Evolutionary conservation across 2,329 filamentous ascomycete species (phyloP), one percentile per base, ranked within the genome.

Genomic region (Beauveria sp.): DNA sequence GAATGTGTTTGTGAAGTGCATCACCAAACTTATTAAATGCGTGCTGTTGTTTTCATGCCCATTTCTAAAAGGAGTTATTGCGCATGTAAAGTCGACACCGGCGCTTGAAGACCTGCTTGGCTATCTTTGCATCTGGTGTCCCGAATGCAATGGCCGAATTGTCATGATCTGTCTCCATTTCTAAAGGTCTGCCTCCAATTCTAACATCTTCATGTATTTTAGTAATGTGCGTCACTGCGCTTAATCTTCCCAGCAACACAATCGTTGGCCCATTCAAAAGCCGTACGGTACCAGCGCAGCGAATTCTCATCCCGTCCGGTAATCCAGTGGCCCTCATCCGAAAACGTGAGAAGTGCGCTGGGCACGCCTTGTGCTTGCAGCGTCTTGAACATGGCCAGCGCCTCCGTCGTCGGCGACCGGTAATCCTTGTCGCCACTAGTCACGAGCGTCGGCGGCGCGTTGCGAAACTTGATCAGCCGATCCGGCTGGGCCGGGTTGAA

Each of bases 251-350:
- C 65, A 16, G 63, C 54, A 18, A 67, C 55, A 50, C 82, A 79
- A 64, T 78, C 78, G 69, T 86, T 86, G 66, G 89, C 84, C 81
- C 84, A 91, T 63, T 85, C 84, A 59, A 90, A 72, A 10, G 90
- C 86, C 2, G 82, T 82, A 56, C 79, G 78, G 69, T 91, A 84
- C 88, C 88, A 91, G 50, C 87, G 73, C 53, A 89, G 73, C 22
- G 80, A 79, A 68, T 91, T 91, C 72, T 90, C 87, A 1, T 82
- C 82, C 16, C 48, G 40, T 64, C 87, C 86, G 53, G 87, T 68
- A 4, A 90, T 86, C 81, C 82, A 89, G 67, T 90, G 87, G 55
- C 86, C 85, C 73, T 91, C 88, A 69, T 90, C 88, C 0, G 87
- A 83, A 67, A 92, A 92, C 0, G 82, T 86, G 69, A 92, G 67